Conservation (phyloP, 768 basidiomycete genomes). For the Tephrocybe sp. region DNA sequence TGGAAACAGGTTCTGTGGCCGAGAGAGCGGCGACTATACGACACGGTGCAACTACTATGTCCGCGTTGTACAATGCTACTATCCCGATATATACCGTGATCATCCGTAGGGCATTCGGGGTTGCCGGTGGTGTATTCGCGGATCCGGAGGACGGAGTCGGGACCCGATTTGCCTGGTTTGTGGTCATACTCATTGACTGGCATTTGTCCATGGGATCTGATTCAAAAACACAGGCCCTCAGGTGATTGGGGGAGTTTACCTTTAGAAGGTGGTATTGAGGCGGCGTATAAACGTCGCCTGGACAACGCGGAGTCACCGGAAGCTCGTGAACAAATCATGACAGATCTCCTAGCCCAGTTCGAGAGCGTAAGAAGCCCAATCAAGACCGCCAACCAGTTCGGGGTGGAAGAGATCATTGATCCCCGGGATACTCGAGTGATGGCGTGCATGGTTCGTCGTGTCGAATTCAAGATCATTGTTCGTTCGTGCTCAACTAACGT, state of each 20-base stretch:
- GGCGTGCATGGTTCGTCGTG: constrained; percentile 34
- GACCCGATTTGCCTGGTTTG: constrained; percentile 37
- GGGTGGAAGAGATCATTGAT: constrained; percentile 42
- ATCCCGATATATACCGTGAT: constrained; percentile 38
- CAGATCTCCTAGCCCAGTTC: constrained; percentile 32
- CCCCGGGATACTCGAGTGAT: constrained; percentile 37
- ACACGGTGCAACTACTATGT: constrained; percentile 37
- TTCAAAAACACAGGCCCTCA: constrained; percentile 31
- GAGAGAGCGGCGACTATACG: constrained; percentile 39
- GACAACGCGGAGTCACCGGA: constrained; percentile 29
- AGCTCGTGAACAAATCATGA: constrained; percentile 34
- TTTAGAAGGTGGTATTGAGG: constrained; percentile 41
- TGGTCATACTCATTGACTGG: background rate
- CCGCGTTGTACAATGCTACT: constrained; percentile 36
- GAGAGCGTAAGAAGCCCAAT: constrained; percentile 37
- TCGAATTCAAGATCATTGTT: background rate
- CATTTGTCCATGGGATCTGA: background rate
- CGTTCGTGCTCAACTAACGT: background rate
- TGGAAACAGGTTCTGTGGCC: constrained; percentile 19
- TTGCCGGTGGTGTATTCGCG: constrained; percentile 38
- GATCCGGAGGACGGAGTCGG: constrained; percentile 35
- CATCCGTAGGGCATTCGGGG: constrained; percentile 38
- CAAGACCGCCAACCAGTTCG: constrained; percentile 39
- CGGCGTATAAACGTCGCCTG: constrained; percentile 39
- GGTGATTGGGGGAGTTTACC: constrained; percentile 44